Base-by-base conservation (phyloP, 2,329 filamentous ascomycete species). In the Pseudocercospora pini-densiflorae region DNA sequence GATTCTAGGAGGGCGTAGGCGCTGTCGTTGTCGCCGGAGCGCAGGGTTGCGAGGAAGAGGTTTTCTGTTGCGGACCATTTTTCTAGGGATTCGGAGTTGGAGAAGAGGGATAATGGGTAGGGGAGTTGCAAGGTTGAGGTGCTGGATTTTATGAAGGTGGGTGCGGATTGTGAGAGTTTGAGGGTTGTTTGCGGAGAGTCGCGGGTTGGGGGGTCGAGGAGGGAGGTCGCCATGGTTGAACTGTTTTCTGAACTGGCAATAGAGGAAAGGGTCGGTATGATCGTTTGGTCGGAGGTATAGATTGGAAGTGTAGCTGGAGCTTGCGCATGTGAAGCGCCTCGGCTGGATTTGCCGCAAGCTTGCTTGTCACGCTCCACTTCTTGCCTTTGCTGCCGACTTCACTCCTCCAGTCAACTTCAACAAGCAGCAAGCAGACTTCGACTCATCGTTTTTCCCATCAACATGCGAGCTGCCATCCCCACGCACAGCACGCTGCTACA, bases 31-130 rank as follows among this genome's bases (percentile, higher is more conserved):
- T 98, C 92, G 62, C 92, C 91, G 0, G 92, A 93, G 59, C 92
- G 90, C 43, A 99, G 86, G 75, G 92, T 95, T 31, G 93, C 89
- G 36, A 95, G 82, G 71, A 98, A 83, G 19, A 98, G 86, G 77
- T 97, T 95, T 81, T 98, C 94, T 79, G 95, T 92, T 51, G 88
- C 88, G 16, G 87, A 87, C 93, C 94, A 98, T 76, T 92, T 85
- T 71, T 97, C 93, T 62, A 91, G 85, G 0, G 89, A 89, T 77
- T 97, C 94, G 19, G 55, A 77, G 47, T 81, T 80, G 65, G 81
- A 77, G 72, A 87, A 79, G 61, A 86, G 77, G 7, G 81, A 85
- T 60, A 86, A 79, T 58, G 82, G 85, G 78, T 82, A 87, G 29
- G 80, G 82, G n/a, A 81, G 76, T 54, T 59, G 66, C 63, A 64